Evolutionary conservation across 768 basidiomycete species (phyloP).

Genomic region (Epithele typhae): DNA sequence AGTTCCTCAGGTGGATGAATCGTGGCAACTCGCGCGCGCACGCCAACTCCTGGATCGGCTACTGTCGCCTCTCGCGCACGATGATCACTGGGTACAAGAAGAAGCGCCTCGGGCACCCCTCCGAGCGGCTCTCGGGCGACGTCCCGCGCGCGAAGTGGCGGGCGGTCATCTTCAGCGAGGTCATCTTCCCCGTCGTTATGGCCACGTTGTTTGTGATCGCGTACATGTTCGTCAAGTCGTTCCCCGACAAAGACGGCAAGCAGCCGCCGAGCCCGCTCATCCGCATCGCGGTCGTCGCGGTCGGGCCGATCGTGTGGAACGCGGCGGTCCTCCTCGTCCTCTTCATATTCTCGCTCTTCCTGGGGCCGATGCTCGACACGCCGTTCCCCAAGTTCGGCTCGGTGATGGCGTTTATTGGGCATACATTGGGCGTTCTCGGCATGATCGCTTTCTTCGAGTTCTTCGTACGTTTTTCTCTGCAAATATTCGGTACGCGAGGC

Average conservation of each 20-base stretch:
- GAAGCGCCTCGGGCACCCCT: conserved; percentile 94
- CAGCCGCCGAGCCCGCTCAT: conserved; percentile 81
- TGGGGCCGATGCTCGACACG: conserved; percentile 85
- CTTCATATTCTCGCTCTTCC: conserved; percentile 88
- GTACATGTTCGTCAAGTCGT: conserved; percentile 91
- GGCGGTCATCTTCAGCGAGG: conserved; percentile 82
- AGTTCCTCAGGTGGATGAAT: conserved; percentile 99
- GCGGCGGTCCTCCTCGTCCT: conserved; percentile 80
- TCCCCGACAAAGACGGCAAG: conserved; percentile 59
- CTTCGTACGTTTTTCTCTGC: conserved; percentile 53
- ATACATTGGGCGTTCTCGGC: conserved; percentile 76
- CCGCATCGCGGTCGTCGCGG: conserved; percentile 86
- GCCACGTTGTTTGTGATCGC: conserved; percentile 83
- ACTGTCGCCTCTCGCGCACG: conserved; percentile 95
- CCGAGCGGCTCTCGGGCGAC: conserved; percentile 94
- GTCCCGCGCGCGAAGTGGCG: conserved; percentile 93
- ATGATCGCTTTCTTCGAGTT: conserved; percentile 96
- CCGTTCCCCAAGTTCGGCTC: conserved; percentile 89
- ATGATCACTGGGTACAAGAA: conserved; percentile 99
- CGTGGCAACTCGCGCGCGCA: conserved; percentile 97
- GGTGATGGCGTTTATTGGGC: conserved; percentile 87
- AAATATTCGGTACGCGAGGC: background rate
- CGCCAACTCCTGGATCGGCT: conserved; percentile 98
- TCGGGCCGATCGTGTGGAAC: conserved; percentile 96
- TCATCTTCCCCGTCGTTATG: conserved; percentile 82